Evolutionary conservation across 1,139 yeast species (phyloP), one percentile per base, ranked within the genome.

Genomic region (Taphrina sp.): DNA sequence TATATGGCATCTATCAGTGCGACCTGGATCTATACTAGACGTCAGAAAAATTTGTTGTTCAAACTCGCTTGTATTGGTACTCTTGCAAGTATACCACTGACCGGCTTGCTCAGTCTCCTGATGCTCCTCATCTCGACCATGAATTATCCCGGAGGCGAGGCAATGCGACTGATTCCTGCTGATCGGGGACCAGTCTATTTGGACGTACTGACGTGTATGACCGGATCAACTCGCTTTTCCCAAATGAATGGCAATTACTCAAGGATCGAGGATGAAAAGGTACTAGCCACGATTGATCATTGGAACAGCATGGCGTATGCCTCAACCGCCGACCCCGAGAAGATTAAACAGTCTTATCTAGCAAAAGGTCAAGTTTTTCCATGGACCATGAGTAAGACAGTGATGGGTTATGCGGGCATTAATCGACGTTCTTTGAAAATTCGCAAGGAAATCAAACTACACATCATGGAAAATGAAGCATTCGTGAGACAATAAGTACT

Each of bases 111-210:
- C 3, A 78, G 92, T 0, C 57, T 76, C 1, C 67, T 76, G 20
- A 80, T 81, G 75, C 78, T 83, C 0, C 76, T 75, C 57, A 73
- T 81, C 2, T 88, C 96, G 0, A 76, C 85, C 49, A 74, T 73
- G 69, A 90, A 90, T 68, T 90, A 90, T 66, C 95, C 96, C 1
- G 97, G 97, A 5, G 97, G 96, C 0, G 76, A 72, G 3, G 95
- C 96, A 0, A 69, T 89, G 34, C 60, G 67, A 12, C 67, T 66
- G 37, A 76, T 85, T 59, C 85, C 87, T 64, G 46, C 70, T 5
- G 37, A 64, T 58, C n/a, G n/a, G n/a, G 33, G 62, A 28, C 47
- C 49, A 16, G 80, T 88, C 3, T 95, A 89, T 67, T 70, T 88
- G 71, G 95, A 86, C 64, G 83, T 83, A 1, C 81, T 86, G 0